These are phyloP conservation scores for Colletotrichum cuscutae DNA, from an alignment of 2,329 filamentous ascomycete species.

Conservation along the genomic window DNA sequence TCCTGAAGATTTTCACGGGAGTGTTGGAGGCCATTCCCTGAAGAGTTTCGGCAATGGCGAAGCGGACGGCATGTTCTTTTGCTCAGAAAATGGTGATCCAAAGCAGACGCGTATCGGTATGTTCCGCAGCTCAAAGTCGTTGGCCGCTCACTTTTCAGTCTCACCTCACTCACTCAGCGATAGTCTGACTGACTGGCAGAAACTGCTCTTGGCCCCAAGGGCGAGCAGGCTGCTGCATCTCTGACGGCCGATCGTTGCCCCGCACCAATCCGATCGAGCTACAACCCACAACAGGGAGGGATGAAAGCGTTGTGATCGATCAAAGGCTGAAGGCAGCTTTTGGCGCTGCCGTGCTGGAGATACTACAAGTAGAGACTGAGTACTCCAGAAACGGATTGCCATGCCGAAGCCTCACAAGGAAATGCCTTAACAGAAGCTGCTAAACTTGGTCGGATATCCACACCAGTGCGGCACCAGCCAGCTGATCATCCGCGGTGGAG, in stretches of 20 bases:
- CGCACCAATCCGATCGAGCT: conserved; percentile 30
- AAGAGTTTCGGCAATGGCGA: conserved; percentile 12
- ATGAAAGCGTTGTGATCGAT: conserved; percentile 10
- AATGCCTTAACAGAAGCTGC: conserved; percentile 20
- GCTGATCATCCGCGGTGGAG: conserved; percentile 36
- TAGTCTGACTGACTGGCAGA: background rate
- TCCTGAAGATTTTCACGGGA: conserved; percentile 23
- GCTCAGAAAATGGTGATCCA: background rate
- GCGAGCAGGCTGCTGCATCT: conserved; percentile 27
- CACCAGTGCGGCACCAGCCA: conserved; percentile 31
- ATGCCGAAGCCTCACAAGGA: conserved; percentile 22
- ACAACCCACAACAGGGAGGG: conserved; percentile 5
- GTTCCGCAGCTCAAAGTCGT: background rate
- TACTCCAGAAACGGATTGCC: conserved; percentile 1
- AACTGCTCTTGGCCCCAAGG: background rate
- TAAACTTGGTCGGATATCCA: conserved; percentile 16
- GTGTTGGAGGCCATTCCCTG: conserved; percentile 10
- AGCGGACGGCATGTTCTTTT: conserved; percentile 1
- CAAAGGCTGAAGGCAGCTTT: conserved; percentile 8
- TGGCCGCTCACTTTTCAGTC: conserved; percentile 29
- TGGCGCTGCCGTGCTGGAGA: background rate
- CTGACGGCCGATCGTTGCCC: conserved; percentile 22
- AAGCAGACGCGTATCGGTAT: background rate
- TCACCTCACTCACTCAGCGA: conserved; percentile 1
- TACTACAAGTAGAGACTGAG: background rate